Evolutionary conservation across 768 basidiomycete species (phyloP).

Genomic region (Scleroderma bovista): DNA sequence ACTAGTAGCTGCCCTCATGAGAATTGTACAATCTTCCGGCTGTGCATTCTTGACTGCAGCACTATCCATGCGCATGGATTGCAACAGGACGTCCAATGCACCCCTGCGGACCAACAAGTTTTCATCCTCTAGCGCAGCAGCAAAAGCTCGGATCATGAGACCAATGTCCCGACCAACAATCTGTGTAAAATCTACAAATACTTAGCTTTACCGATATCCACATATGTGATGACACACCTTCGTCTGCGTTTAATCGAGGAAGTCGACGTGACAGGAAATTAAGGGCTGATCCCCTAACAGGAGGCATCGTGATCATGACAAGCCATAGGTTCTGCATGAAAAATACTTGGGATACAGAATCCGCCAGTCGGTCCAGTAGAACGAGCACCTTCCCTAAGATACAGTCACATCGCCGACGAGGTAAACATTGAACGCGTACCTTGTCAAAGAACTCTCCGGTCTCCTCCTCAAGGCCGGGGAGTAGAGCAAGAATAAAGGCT

Average conservation of each 20-base stretch:
- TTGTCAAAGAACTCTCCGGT: conserved; percentile 97
- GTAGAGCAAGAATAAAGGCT: conserved; percentile 85
- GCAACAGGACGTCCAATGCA: conserved; percentile 78
- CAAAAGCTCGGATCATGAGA: conserved; percentile 89
- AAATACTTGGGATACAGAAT: conserved; percentile 79
- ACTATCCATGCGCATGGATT: conserved; percentile 71
- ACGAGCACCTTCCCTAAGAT: conserved; percentile 55
- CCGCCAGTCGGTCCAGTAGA: conserved; percentile 77
- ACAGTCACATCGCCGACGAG: conserved; percentile 2
- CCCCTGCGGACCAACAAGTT: conserved; percentile 86
- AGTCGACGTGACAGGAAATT: conserved; percentile 82
- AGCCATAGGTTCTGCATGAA: conserved; percentile 97
- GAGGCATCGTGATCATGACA: conserved; percentile 83
- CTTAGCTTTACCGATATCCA: background rate
- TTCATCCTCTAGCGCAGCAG: conserved; percentile 88
- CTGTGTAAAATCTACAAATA: conserved; percentile 48
- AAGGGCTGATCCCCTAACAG: conserved; percentile 78
- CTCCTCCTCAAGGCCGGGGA: conserved; percentile 96
- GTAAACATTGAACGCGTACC: conserved; percentile 29
- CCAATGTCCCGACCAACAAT: conserved; percentile 86
- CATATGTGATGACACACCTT: conserved; percentile 44
- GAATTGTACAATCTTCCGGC: conserved; percentile 67
- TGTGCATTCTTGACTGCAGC: conserved; percentile 63
- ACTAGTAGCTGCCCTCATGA: conserved; percentile 81
- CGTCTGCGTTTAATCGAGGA: conserved; percentile 61